Base-by-base conservation (phyloP, 768 basidiomycete species). In the Dioszegia hungarica region DNA sequence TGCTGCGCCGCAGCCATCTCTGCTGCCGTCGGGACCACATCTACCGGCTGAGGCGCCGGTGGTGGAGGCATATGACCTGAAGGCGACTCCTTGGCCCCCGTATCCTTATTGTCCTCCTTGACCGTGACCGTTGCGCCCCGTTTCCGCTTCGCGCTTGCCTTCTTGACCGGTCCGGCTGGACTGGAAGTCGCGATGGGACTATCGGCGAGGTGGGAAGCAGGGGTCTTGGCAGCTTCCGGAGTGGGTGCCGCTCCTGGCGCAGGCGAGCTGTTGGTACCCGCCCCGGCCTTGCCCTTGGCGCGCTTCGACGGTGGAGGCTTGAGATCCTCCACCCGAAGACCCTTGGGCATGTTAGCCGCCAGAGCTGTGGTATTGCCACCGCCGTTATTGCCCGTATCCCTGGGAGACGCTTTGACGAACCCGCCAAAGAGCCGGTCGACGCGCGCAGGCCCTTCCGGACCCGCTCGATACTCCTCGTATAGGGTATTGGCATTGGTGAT, bases 271-370 rank as follows among this genome's bases (percentile, higher is more conserved):
- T 55, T 56, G 28, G n/a, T n/a, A n/a, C n/a, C n/a, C n/a, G 56
- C 57, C 2, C 34, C 41, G 10, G 40, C 48, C n/a, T 43, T 54
- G 31, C 38, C 44, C 31, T 63, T 63, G 29, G 45, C 54, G n/a
- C 56, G 43, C 54, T 67, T 66, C 3, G 64, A 27, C 3, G 69
- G 63, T 27, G 70, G 70, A 2, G 67, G 70, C 44, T 71, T 71
- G 44, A 71, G 59, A 47, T 71, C 70, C 49, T 71, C 70, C 2
- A 71, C 64, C n/a, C 67, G 57, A 1, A 71, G 56, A 8, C 64
- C 60, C 27, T 66, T 67, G 6, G 64, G 66, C 37, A 67, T 46
- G 5, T 49, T 52, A 5, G 65, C 49, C 2, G 63, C 63, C 25
- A 66, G 54, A 6, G 25, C 11, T 10, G 38, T 3, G 2, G 17